A percentile compares a stretch with the other conserved stretches of the same genome.
Conservation (phyloP, 257 asterid species). For the Plectranthus barbatus region DNA sequence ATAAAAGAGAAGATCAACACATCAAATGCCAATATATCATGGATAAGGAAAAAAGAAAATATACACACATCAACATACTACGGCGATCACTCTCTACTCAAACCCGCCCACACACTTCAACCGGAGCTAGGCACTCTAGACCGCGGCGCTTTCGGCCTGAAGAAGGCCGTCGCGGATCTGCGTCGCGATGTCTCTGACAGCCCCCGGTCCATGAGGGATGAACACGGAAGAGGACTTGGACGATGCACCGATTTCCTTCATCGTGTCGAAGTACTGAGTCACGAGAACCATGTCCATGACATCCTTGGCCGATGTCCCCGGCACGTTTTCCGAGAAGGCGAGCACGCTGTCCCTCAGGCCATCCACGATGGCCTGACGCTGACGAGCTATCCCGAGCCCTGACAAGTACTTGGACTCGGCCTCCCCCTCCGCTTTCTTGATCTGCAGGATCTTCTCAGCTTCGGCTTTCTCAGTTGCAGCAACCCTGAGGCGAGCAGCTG, state of each 20-base stretch:
- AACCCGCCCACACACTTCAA: no score
- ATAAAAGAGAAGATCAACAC: background rate
- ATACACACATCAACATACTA: no score
- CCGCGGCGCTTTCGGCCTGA: conserved; percentile 5
- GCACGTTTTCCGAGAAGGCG: conserved; percentile 20
- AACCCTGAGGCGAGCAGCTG: conserved; percentile 29
- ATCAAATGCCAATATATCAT: background rate
- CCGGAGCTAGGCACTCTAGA: no score
- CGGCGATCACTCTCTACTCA: no score
- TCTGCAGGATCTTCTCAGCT: background rate
- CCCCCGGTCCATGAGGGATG: conserved; percentile 28
- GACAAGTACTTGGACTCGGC: conserved; percentile 27
- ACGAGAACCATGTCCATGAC: conserved; percentile 26
- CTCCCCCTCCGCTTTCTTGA: conserved; percentile 26
- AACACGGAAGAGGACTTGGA: conserved; percentile 24
- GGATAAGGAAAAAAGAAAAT: background rate
- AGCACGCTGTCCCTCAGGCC: conserved; percentile 22
- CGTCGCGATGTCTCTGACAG: conserved; percentile 20
- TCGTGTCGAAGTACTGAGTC: conserved; percentile 26
- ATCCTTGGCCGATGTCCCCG: conserved; percentile 24
- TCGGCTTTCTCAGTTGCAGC: conserved; percentile 16
- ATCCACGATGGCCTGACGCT: conserved; percentile 23
- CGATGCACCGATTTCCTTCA: conserved; percentile 25
- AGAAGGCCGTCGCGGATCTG: conserved; percentile 25
- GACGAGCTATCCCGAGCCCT: conserved; percentile 23